Base-by-base conservation (phyloP, 2,329 filamentous ascomycete species). In the Lecanicillium sp. region DNA sequence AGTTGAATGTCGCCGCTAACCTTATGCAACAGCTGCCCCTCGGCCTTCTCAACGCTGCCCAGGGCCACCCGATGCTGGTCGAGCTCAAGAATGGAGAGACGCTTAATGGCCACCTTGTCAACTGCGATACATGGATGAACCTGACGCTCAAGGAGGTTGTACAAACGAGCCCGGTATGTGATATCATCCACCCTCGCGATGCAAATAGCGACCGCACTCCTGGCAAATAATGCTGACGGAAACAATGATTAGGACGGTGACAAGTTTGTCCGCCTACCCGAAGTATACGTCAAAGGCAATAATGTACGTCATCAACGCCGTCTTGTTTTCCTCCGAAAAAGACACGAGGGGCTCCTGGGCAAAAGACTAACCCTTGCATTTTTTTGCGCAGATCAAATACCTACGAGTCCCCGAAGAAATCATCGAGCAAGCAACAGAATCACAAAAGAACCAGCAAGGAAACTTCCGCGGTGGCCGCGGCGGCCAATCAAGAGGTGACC, bases 111-210 rank as follows among this genome's bases (percentile, higher is more conserved):
- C 88, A 95, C 57, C 72, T 98, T 43, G 84, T 95, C 61, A 87
- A 83, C 62, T 98, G 90, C 78, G 92, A 98, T 63, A 98, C 90
- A 35, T 98, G 92, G 88, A 98, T 98, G 92, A 98, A 98, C 67
- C 70, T 98, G 51, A 96, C 90, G 3, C 67, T 98, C 49, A 94
- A 92, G 63, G 92, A 96, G 62, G 94, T 98, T 16, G 86, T 96
- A 27, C 90, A 96, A 65, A 96, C 92, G 14, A 95, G 84, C 58
- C 81, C 90, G 17, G 79, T 83, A 64, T 37, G 71, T 25, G 7
- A 11, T 25, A 11, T 25, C 22, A 7, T 25, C 11, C 22, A 6
- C 22, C 11, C 11, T 11, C 11, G 7, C 22, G 22, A 25, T 11
- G 22, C 22, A 25, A 11, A 50, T 15, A 20, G 13, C 4, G 15